A percentile compares a stretch with the other conserved stretches of the same genome.
Conservation (phyloP, 352 stramenopile species). For the Globisporangium middletonii region DNA sequence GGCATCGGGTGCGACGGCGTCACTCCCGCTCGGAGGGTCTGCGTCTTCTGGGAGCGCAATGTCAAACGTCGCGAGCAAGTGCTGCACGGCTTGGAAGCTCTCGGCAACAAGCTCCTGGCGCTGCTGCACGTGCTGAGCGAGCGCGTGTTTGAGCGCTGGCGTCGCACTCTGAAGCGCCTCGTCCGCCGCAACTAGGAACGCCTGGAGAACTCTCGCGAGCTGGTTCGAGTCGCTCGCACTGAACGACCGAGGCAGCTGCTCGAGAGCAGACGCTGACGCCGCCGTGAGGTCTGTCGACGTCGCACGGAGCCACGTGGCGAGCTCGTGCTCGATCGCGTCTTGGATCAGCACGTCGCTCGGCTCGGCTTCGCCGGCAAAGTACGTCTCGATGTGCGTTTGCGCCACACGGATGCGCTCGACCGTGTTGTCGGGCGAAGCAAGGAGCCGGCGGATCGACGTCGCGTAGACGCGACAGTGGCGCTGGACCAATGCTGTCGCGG, state of each 20-base stretch:
- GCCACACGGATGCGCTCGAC: background rate
- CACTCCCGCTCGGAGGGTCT: background rate
- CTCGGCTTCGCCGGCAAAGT: background rate
- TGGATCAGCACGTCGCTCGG: background rate
- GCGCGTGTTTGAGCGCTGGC: background rate
- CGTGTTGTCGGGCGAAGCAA: background rate
- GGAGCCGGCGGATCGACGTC: background rate
- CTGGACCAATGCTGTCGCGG: background rate
- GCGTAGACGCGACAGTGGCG: background rate
- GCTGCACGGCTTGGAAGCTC: background rate
- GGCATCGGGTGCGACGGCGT: too few relatives aligned
- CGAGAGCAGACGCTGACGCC: background rate
- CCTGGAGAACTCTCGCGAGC: background rate
- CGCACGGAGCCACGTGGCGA: background rate
- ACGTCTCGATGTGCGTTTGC: background rate
- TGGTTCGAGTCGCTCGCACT: background rate
- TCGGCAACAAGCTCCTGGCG: background rate
- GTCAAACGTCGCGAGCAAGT: background rate
- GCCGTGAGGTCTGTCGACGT: background rate
- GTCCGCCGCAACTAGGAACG: background rate
- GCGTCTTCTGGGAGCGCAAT: background rate
- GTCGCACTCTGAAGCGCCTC: background rate
- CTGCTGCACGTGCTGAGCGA: background rate
- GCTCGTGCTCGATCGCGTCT: background rate
- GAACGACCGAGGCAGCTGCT: background rate